phyloP scores from a whole-genome alignment of 2,329 filamentous ascomycete species.

The Huntiella decipiens region DNA sequence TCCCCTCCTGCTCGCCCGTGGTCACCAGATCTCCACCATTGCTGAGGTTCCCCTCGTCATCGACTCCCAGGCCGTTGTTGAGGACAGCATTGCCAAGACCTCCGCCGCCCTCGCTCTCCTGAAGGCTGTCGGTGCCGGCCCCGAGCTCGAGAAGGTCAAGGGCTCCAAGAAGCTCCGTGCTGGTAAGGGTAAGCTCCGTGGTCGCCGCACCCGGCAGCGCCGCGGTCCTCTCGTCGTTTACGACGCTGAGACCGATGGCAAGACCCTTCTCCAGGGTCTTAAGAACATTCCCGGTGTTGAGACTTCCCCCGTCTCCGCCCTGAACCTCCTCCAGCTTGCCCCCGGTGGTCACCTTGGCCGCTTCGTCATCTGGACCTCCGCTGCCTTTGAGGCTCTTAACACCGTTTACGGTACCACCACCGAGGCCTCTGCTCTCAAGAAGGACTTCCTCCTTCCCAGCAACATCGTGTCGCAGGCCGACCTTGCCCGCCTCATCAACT shows the following conservation, averaged over 20 bases:
- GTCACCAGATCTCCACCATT: constrained; percentile 81
- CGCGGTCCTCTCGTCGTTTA: constrained; percentile 96
- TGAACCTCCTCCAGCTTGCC: constrained; percentile 98
- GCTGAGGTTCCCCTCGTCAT: constrained; percentile 95
- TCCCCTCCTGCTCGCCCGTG: constrained; percentile 87
- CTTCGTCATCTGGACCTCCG: constrained; percentile 97
- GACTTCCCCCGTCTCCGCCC: constrained; percentile 78
- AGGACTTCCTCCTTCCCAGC: constrained; percentile 92
- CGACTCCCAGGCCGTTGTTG: constrained; percentile 75
- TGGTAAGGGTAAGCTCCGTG: constrained; percentile 97
- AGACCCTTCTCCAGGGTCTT: constrained; percentile 84
- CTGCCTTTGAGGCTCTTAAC: constrained; percentile 91
- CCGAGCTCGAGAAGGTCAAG: constrained; percentile 90
- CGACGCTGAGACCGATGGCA: constrained; percentile 87
- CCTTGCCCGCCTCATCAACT: constrained; percentile 96
- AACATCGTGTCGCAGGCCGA: constrained; percentile 89
- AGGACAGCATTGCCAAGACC: constrained; percentile 68
- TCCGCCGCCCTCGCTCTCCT: constrained; percentile 71
- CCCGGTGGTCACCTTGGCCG: constrained; percentile 97
- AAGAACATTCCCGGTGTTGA: constrained; percentile 98
- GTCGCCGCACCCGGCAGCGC: constrained; percentile 91
- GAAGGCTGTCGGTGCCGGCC: constrained; percentile 73
- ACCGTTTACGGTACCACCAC: constrained; percentile 92
- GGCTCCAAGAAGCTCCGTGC: constrained; percentile 91
- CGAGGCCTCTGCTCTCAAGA: constrained; percentile 80